Evolutionary conservation across 2,329 filamentous ascomycete genomes (phyloP), one percentile per base, ranked within the genome.

Genomic region (Fusarium protoensiforme): DNA sequence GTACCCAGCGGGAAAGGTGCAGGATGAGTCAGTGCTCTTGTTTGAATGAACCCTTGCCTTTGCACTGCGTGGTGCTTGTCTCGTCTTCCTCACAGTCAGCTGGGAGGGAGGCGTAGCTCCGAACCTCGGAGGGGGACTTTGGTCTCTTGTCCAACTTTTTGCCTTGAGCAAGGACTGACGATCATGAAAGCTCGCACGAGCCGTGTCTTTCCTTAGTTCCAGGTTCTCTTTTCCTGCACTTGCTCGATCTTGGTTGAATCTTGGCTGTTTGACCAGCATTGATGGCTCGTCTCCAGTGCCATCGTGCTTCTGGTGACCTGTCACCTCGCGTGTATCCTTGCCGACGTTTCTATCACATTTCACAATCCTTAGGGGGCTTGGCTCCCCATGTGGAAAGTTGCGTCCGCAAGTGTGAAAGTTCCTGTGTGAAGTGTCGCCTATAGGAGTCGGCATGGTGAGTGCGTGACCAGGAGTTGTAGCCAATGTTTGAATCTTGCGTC

Each of bases 281-380:
- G 84, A 64, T n/a, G 78, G 75, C 39, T 63, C 69, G 11, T 81
- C 69, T 33, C 58, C 56, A 4, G 36, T 67, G 69, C 78, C 82
- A 33, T 67, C 74, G 33, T 81, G 67, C 1, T 78, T 82, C 16
- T 61, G 62, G 20, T 68, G 61, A 66, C 79, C 81, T 39, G 54
- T 68, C 36, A 58, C 33, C 72, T 75, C 71, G 72, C n/a, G 31
- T 2, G 7, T 56, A 13, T 80, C 14, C 61, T 66, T 46, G 8
- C 33, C 60, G n/a, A 31, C 36, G 8, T 57, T 66, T 27, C 14
- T 62, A 10, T 56, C 51, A 36, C 81, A 80, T 76, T 88, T 90
- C 75, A 85, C 78, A 75, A 90, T 87, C 43, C 86, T 84, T 36
- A 90, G 78, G 13, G 89, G 88, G 35, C 82, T 82, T 20, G 87